A percentile compares a stretch with the other conserved stretches of the same genome.
phyloP scores from a whole-genome alignment of 2,329 filamentous ascomycete species.

The Phaeoacremonium minimum region DNA sequence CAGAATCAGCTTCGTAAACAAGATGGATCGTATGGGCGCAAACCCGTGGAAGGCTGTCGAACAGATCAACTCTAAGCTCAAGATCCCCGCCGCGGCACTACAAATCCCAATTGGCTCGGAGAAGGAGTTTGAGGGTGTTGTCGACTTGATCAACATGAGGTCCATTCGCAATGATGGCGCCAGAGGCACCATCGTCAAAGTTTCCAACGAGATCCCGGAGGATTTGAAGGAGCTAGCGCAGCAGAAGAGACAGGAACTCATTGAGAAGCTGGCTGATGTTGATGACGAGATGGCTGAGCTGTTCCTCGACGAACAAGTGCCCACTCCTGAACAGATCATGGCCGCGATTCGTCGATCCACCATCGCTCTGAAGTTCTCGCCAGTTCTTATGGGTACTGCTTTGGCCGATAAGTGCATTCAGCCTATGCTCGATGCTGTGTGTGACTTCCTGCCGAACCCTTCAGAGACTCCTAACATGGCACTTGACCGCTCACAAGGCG shows the following conservation, averaged over 20 bases:
- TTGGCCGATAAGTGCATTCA: slow-evolving; percentile 93
- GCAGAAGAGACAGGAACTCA: slow-evolving; percentile 79
- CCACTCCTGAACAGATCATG: slow-evolving; percentile 79
- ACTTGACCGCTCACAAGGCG: slow-evolving; percentile 74
- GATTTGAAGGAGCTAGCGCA: slow-evolving; percentile 70
- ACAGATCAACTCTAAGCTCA: slow-evolving; percentile 94
- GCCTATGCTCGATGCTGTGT: slow-evolving; percentile 91
- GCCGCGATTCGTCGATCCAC: slow-evolving; percentile 87
- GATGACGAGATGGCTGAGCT: slow-evolving; percentile 97
- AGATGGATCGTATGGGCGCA: slow-evolving; percentile 98
- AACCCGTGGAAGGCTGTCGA: slow-evolving; percentile 98
- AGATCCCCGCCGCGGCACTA: slow-evolving; percentile 85
- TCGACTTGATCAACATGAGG: slow-evolving; percentile 90
- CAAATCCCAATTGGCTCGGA: slow-evolving; percentile 93
- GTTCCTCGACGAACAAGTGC: slow-evolving; percentile 82
- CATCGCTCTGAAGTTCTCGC: slow-evolving; percentile 84
- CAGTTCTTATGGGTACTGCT: slow-evolving; percentile 94
- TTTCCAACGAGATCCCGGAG: slow-evolving; percentile 78
- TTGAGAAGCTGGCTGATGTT: slow-evolving; percentile 94
- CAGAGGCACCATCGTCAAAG: slow-evolving; percentile 71
- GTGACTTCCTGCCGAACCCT: slow-evolving; percentile 93
- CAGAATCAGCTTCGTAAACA: slow-evolving; percentile 94
- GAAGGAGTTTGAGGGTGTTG: slow-evolving; percentile 86
- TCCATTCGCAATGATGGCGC: slow-evolving; percentile 87
- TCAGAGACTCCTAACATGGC: slow-evolving; percentile 84